These are phyloP conservation scores for Zanthoxylum bungeanum DNA, from an alignment of 345 rosid species.

Conservation along the genomic window DNA sequence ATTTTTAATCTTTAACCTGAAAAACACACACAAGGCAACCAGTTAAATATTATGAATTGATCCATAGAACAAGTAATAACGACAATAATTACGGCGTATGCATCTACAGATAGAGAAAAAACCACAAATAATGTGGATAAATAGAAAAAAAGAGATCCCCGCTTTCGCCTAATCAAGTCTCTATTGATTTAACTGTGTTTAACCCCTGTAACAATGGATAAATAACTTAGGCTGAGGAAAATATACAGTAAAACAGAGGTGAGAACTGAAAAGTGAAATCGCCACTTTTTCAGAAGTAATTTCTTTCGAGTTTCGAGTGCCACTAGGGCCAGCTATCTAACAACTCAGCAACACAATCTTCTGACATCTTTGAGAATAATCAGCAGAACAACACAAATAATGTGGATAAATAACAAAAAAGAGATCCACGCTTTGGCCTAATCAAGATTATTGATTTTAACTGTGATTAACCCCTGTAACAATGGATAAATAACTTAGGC, in stretches of 20 bases:
- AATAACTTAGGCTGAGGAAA: neutral
- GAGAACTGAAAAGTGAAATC: neutral
- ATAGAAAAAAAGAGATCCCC: neutral
- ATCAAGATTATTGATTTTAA: neutral
- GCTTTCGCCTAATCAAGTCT: neutral
- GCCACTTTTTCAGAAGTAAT: neutral
- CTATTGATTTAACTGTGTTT: too few relatives aligned
- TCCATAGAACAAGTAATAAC: neutral
- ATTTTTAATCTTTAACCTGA: neutral
- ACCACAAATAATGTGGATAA: neutral
- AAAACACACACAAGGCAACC: neutral
- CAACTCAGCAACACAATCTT: neutral
- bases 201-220: neutral
- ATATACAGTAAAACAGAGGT: neutral
- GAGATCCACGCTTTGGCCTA: neutral
- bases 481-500: neutral
- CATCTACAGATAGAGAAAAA: neutral
- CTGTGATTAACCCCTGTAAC: neutral
- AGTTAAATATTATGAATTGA: neutral
- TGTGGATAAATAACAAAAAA: neutral
- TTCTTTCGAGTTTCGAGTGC: slow-evolving; percentile 4
- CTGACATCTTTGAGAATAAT: neutral
- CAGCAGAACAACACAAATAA: neutral
- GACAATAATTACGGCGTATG: neutral
- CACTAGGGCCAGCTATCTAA: neutral